phyloP scores from a whole-genome alignment of 2,329 filamentous ascomycete species.

The Thelonectria olida region DNA sequence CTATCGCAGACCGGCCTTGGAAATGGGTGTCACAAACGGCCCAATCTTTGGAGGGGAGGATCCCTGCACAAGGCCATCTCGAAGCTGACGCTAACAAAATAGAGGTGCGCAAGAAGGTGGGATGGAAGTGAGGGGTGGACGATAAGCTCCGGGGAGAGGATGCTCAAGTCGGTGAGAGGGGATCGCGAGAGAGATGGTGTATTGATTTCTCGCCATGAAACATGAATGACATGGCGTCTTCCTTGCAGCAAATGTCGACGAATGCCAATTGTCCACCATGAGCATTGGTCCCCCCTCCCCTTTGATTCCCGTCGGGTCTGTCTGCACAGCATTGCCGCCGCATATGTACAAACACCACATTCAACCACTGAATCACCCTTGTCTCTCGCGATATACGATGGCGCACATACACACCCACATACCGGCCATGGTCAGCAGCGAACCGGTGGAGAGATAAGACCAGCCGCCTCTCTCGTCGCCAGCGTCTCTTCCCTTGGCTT shows the following conservation, averaged over 20 bases:
- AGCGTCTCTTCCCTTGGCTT: no score
- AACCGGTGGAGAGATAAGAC: slow-evolving; percentile 17
- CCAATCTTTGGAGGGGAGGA: slow-evolving; percentile 4
- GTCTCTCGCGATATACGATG: background rate
- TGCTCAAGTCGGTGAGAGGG: slow-evolving; percentile 31
- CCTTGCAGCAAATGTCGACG: no score
- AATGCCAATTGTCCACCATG: no score
- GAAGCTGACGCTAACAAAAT: slow-evolving; percentile 8
- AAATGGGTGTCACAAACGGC: slow-evolving; percentile 4
- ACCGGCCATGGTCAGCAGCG: slow-evolving; percentile 5
- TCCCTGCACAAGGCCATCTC: slow-evolving; percentile 9
- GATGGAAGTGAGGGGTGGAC: slow-evolving; percentile 10
- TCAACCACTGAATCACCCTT: slow-evolving; percentile 6
- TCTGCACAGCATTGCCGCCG: background rate
- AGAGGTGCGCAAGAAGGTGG: background rate
- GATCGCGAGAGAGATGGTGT: background rate
- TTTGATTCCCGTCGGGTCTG: no score
- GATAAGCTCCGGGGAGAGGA: slow-evolving; percentile 31
- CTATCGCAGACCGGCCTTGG: background rate
- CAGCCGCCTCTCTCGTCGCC: no score
- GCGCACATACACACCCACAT: slow-evolving; percentile 9
- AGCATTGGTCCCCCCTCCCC: no score
- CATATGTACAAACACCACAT: background rate
- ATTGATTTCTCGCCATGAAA: background rate
- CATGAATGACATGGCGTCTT: no score